These are phyloP conservation scores for Lichtheimia hyalospora DNA, from an alignment of 371 early-diverging fungal species.

Conservation along the genomic window DNA sequence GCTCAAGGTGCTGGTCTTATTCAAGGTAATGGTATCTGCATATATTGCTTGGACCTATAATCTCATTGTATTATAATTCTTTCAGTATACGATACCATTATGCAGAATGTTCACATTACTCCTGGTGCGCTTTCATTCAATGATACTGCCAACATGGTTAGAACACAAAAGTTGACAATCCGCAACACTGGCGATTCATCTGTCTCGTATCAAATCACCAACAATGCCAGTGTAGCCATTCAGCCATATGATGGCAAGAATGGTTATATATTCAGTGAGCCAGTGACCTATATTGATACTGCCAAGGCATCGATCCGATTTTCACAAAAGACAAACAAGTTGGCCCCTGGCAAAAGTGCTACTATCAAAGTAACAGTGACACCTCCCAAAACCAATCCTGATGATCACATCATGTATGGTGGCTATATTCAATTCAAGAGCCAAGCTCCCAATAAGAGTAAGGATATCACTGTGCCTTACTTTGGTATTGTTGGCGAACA, in stretches of 20 bases:
- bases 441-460: background rate
- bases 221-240: conserved; percentile 37
- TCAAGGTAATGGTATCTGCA: conserved; percentile 25
- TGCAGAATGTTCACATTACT: conserved; percentile 40
- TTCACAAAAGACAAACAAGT: conserved; percentile 23
- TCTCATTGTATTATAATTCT: background rate
- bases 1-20: conserved; percentile 76
- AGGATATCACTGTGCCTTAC: conserved; percentile 44
- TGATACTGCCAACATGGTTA: conserved; percentile 47
- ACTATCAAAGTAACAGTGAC: conserved; percentile 36
- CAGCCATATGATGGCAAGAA: conserved; percentile 28
- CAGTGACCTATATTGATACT: conserved; percentile 3
- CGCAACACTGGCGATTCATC: conserved; percentile 52
- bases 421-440: conserved; percentile 29
- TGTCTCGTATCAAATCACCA: conserved; percentile 47
- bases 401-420: conserved; percentile 30
- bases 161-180: conserved; percentile 46
- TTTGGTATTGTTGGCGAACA: conserved; percentile 50
- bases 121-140: conserved; percentile 69
- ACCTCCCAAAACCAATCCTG: conserved; percentile 33
- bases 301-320: conserved; percentile 30
- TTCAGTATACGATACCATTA: conserved; percentile 54
- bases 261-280: conserved; percentile 13
- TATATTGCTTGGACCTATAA: background rate
- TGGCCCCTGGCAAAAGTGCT: conserved; percentile 35